Percentiles rank a stretch among this genome's conserved stretches.
phyloP scores from a whole-genome alignment of 2,329 filamentous ascomycete genomes.

The Helminthosporium solani region DNA sequence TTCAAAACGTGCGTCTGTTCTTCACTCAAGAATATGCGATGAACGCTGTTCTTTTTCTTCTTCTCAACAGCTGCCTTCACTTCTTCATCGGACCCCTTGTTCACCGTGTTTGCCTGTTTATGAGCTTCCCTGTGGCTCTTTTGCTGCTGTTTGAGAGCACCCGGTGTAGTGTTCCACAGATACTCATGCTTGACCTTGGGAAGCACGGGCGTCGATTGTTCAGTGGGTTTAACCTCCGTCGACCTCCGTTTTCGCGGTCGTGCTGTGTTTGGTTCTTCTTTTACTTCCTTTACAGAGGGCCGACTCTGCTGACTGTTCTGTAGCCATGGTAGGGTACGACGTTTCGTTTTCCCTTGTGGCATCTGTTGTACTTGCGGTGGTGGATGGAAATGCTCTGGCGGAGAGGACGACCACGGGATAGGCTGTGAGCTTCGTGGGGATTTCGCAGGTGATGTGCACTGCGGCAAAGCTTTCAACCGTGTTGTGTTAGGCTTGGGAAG shows the following conservation, averaged over 20 bases:
- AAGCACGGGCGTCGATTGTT: constrained; percentile 47
- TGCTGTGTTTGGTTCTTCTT: constrained; percentile 18
- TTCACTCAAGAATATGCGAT: constrained; percentile 71
- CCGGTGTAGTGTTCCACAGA: constrained; percentile 73
- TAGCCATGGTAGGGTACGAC: constrained; percentile 65
- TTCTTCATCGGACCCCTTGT: constrained; percentile 47
- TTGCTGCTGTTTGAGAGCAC: constrained; percentile 74
- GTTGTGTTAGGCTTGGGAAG: constrained; percentile 26
- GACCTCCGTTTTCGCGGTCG: constrained; percentile 32
- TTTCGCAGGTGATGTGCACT: constrained; percentile 28
- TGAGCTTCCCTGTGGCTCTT: constrained; percentile 67
- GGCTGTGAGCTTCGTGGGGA: constrained; percentile 24
- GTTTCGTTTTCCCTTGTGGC: constrained; percentile 52
- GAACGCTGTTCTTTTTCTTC: constrained; percentile 49
- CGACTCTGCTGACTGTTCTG: constrained; percentile 36
- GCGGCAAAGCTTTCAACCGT: constrained; percentile 39
- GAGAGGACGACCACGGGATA: constrained; percentile 74
- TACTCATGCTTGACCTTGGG: constrained; percentile 43
- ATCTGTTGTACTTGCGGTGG: constrained; percentile 36
- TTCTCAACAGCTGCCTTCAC: constrained; percentile 48
- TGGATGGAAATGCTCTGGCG: constrained; percentile 46
- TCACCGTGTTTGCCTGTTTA: constrained; percentile 51
- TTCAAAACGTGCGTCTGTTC: constrained; percentile 85
- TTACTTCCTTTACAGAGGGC: constrained; percentile 17
- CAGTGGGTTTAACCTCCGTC: constrained; percentile 37